Evolutionary conservation across 2,329 filamentous ascomycete genomes (phyloP).

Genomic region (Myrmaecium sp.): DNA sequence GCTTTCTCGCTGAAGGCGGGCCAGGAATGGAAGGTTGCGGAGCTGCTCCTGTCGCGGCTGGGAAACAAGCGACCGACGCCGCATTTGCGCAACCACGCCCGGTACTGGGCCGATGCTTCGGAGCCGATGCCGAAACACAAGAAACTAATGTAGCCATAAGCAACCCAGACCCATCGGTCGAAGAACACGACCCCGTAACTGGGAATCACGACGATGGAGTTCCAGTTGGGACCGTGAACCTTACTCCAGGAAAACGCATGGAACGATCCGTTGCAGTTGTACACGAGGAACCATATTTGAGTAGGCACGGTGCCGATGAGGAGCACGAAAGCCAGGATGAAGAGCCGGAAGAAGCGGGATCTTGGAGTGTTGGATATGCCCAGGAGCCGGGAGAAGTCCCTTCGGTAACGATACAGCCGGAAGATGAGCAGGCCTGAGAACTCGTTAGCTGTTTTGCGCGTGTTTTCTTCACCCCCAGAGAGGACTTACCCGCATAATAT

Average conservation of each 20-base stretch:
- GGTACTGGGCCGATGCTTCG: slow-evolving; percentile 42
- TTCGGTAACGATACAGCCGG: slow-evolving; percentile 44
- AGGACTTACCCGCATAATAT: slow-evolving; percentile 39
- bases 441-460: not conserved
- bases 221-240: slow-evolving; percentile 36
- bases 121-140: slow-evolving; percentile 47
- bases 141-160: slow-evolving; percentile 38
- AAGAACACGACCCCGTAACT: slow-evolving; percentile 28
- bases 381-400: slow-evolving; percentile 39
- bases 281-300: slow-evolving; percentile 32
- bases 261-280: slow-evolving; percentile 3
- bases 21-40: too few relatives aligned
- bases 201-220: slow-evolving; percentile 30
- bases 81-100: slow-evolving; percentile 23
- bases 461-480: too few relatives aligned
- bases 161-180: slow-evolving; percentile 42
- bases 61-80: too few relatives aligned
- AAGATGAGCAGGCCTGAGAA: slow-evolving; percentile 37
- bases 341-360: slow-evolving; percentile 45
- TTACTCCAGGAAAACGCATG: slow-evolving; percentile 34
- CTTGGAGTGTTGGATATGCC: slow-evolving; percentile 35
- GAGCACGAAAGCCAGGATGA: slow-evolving; percentile 36
- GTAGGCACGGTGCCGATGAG: slow-evolving; percentile 36
- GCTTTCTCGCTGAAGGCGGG: too few relatives aligned
- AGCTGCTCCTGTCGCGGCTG: too few relatives aligned